Evolutionary conservation across 2,329 filamentous ascomycete species (phyloP), one percentile per base, ranked within the genome.

Genomic region (Emmonsiellopsis sp.): DNA sequence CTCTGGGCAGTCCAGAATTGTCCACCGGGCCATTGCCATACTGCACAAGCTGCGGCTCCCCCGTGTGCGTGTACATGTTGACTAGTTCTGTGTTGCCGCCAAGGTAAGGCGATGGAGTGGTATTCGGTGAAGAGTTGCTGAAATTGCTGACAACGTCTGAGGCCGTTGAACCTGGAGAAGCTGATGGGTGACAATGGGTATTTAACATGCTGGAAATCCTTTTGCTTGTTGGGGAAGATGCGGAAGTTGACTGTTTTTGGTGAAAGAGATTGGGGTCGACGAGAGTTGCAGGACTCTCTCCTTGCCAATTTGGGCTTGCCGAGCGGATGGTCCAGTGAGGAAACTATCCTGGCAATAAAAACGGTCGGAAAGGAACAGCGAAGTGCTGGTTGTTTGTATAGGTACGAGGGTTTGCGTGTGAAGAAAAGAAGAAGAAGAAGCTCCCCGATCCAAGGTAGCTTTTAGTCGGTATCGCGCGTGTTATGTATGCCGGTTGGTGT

Each of bases 91-190:
- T 31, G 37, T 41, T 56, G 13, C 30, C 30, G 31, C 7, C 37
- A 51, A 50, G 40, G 45, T 45, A 53, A 15, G 54, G 45, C n/a
- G 50, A 50, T 37, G 20, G 41, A 40, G 26, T 15, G 15, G 20
- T 53, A 45, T 50, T 16, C 35, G 55, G 54, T 32, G 52, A 51
- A 37, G 50, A 42, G 7, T 41, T 42, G 15, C 50, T 54, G 38
- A 56, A 34, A 34, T n/a, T 48, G 15, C 16, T 26, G 34, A 55
- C 56, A 20, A 54, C 26, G 8, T 59, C 57, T 47, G 52, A 54
- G 54, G 58, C 54, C 48, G 53, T 53, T 38, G 58, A 58, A 31
- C 31, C 54, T 43, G 58, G 56, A 54, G 58, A 56, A 34, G 58
- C 56, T 30, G 56, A 56, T n/a, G 52, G 58, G 20, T 26, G 20